Percentiles rank a stretch among this genome's conserved stretches.
phyloP scores from a whole-genome alignment of 2,329 filamentous ascomycete genomes.

The Sodiomyces alkalinus region DNA sequence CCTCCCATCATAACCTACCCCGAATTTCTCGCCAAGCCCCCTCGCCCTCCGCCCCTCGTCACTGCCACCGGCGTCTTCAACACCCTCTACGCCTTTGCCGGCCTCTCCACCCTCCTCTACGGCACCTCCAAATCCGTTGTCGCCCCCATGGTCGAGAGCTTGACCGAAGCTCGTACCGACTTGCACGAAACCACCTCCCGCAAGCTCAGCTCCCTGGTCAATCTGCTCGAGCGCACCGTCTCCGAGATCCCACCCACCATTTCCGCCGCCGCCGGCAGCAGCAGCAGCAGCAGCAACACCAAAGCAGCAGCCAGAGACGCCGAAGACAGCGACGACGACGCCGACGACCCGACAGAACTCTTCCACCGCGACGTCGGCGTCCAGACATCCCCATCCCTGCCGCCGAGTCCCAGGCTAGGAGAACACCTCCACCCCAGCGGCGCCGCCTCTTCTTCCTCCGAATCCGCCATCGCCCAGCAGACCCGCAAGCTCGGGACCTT shows the following conservation, averaged over 20 bases:
- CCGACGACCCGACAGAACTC: conserved; percentile 56
- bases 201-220: conserved; percentile 29
- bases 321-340: conserved; percentile 28
- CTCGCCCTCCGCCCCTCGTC: conserved; percentile 43
- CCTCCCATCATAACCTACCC: conserved; percentile 54
- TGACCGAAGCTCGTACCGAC: conserved; percentile 36
- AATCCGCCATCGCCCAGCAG: conserved; percentile 22
- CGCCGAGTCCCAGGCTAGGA: conserved; percentile 9
- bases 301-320: no score
- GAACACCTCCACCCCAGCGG: no score
- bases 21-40: conserved; percentile 47
- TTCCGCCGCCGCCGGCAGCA: conserved; percentile 7
- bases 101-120: conserved; percentile 49
- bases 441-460: conserved; percentile 1
- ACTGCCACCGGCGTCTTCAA: conserved; percentile 43
- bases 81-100: conserved; percentile 41
- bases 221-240: conserved; percentile 39
- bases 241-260: conserved; percentile 40
- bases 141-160: conserved; percentile 40
- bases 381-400: conserved; percentile 50
- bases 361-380: conserved; percentile 72
- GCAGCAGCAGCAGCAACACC: conserved; percentile 6
- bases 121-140: conserved; percentile 56
- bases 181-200: conserved; percentile 31
- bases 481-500: conserved; percentile 26